These are phyloP conservation scores for Suillus tomentosus DNA, from an alignment of 768 basidiomycete species.

Conservation along the genomic window DNA sequence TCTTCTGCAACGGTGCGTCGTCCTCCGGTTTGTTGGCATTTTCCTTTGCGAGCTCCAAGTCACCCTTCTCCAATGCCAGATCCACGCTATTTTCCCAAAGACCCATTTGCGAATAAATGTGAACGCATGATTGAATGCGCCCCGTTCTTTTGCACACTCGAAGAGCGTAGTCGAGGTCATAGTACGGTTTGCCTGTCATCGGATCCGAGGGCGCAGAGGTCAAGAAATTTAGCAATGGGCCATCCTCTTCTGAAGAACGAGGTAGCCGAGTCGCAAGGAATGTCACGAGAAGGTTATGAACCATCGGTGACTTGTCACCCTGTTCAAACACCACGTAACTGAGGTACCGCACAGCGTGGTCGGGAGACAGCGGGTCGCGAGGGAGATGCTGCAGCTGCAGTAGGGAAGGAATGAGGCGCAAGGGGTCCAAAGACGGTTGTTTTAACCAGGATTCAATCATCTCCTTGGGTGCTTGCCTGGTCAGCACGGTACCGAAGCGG, in stretches of 20 bases:
- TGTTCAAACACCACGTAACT: conserved; percentile 82
- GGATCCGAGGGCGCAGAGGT: conserved; percentile 80
- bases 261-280: conserved; percentile 67
- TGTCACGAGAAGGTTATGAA: conserved; percentile 93
- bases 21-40: conserved; percentile 96
- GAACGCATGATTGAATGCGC: conserved; percentile 87
- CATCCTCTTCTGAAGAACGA: conserved; percentile 63
- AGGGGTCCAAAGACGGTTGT: conserved; percentile 75
- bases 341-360: conserved; percentile 90
- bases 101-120: conserved; percentile 97
- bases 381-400: conserved; percentile 76
- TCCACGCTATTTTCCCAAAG: conserved; percentile 96
- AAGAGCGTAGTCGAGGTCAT: conserved; percentile 95
- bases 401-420: conserved; percentile 86
- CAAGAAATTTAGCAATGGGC: conserved; percentile 79
- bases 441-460: conserved; percentile 93
- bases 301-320: conserved; percentile 76
- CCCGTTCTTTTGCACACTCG: conserved; percentile 85
- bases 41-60: conserved; percentile 91
- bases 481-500: conserved; percentile 85
- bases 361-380: conserved; percentile 70
- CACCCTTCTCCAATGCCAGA: conserved; percentile 90
- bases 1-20: conserved; percentile 83
- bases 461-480: conserved; percentile 84
- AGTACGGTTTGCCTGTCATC: conserved; percentile 84